Evolutionary conservation across 2,329 filamentous ascomycete species (phyloP), one percentile per base, ranked within the genome.

Genomic region (Chaetomium olivaceum): DNA sequence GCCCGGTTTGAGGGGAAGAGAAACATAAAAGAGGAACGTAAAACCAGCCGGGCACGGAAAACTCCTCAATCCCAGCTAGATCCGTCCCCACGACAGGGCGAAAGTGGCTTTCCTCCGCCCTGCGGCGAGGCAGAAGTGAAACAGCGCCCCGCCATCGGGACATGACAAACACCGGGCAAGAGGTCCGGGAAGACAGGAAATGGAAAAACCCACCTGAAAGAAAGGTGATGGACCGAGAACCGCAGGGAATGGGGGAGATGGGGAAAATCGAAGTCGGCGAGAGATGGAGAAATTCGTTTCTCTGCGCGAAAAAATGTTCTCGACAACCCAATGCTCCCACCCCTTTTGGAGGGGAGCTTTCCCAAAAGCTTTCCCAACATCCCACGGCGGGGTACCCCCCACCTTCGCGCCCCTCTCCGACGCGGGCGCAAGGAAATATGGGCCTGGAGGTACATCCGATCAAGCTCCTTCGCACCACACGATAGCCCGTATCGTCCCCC

Each of bases 291-390:
- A 57, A 29, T 48, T 8, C 43, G 12, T 11, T 39, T 48, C n/a
- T 59, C 60, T 68, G 70, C 64, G 67, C 52, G 67, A 69, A 71
- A 70, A 71, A 71, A 67, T 43, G 57, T 36, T 39, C 58, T 70
- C 58, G 64, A 69, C 65, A 68, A 61, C 54, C 65, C 65, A 62
- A 52, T 65, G 60, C 29, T 62, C 58, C 68, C 63, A 52, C 46
- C 33, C 60, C 61, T 62, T 25, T 60, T 67, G n/a, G 57, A 60
- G 52, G 65, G 57, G 67, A 58, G 67, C 67, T 64, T 23, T 67
- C 61, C 48, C 61, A 61, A 62, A 58, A 68, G 67, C 67, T 70
- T 59, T 64, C 63, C 62, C 67, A 70, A 67, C 69, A 71, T 70
- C 70, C 68, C 70, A 68, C 65, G 58, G 68, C 63, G 58, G 52